Evolutionary conservation across 73 alveolate species (phyloP), one percentile per base, ranked within the genome.

Genomic region (Symbiodinium pilosum): DNA sequence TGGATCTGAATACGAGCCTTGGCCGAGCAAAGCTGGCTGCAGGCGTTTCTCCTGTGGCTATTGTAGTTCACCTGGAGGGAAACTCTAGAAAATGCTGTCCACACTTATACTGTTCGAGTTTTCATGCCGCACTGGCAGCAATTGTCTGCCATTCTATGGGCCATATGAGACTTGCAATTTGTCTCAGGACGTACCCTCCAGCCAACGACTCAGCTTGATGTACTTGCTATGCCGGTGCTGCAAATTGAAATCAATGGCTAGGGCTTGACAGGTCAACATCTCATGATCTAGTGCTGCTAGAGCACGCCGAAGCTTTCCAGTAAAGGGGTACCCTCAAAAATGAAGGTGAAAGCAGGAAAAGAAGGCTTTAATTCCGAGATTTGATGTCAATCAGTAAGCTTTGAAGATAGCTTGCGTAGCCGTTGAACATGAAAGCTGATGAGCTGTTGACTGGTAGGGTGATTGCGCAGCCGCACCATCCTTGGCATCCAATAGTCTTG

Each of bases 1-100:
- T 89, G 95, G 95, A 89, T 47, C 51, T 89, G 95, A 89, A 89
- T 71, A 59, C 86, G 95, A 4, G 11, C 32, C 95, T 20, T 43
- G 87, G 95, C 71, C 9, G n/a, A 18, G 30, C 73, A 16, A 54
- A 54, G 32, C 26, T 24, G 34, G 26, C 2, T 26, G n/a, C n/a
- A n/a, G n/a, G n/a, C n/a, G n/a, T n/a, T n/a, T n/a, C n/a, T n/a
- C n/a, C n/a, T n/a, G n/a, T n/a, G n/a, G 52, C 51, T 30, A n/a
- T n/a, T 75, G 1, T 16, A 36, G 12, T 56, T 30, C 32, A 56
- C 28, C 28, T 56, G 1, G 20, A 56, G 77, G 20, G 77, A 56
- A 24, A 30, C 32, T 2, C 28, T 24, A 56, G 32, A 56, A 30
- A 24, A 24, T 56, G 77, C 20, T 24, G 32, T 2, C 4, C 28